These are phyloP conservation scores for Sarocladiaceae sp. DNA, from an alignment of 2,329 filamentous ascomycete genomes.

Conservation along the genomic window DNA sequence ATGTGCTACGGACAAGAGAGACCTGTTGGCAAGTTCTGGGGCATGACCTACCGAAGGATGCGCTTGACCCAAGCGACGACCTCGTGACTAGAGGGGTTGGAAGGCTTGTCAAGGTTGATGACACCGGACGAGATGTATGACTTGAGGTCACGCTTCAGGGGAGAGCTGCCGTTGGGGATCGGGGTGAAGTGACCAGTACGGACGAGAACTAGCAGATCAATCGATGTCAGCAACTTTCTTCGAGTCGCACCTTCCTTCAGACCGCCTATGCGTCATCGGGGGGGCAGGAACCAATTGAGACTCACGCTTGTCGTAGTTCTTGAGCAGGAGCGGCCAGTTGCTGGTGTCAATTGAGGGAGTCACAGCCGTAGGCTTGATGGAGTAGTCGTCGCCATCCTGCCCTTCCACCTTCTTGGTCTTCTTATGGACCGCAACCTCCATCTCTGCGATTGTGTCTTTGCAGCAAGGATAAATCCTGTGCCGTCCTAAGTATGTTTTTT, in stretches of 20 bases:
- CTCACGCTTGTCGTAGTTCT: conserved; percentile 92
- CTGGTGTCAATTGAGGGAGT: conserved; percentile 78
- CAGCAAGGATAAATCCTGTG: neutral
- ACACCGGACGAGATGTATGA: conserved; percentile 96
- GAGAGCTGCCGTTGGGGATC: conserved; percentile 87
- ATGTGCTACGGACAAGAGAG: neutral
- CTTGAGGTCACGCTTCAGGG: conserved; percentile 91
- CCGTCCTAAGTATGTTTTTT: neutral
- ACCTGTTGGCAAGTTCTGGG: too few species aligned
- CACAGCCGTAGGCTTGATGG: conserved; percentile 87
- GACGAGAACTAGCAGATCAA: conserved; percentile 64
- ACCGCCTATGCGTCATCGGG: neutral
- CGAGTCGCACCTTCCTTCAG: too few species aligned
- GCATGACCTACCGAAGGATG: conserved; percentile 70
- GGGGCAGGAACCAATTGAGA: conserved; percentile 19
- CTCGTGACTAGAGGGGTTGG: conserved; percentile 97
- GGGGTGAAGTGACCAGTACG: conserved; percentile 96
- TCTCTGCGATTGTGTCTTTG: conserved; percentile 25
- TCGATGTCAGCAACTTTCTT: conserved; percentile 18
- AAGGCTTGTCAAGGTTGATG: conserved; percentile 84
- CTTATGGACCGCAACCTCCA: conserved; percentile 38
- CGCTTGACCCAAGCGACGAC: conserved; percentile 99
- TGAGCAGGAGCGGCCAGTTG: conserved; percentile 88
- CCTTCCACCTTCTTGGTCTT: conserved; percentile 16
- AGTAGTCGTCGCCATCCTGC: conserved; percentile 60